These are phyloP conservation scores for Penicillium sp. DNA, from an alignment of 2,329 filamentous ascomycete genomes.

Conservation along the genomic window DNA sequence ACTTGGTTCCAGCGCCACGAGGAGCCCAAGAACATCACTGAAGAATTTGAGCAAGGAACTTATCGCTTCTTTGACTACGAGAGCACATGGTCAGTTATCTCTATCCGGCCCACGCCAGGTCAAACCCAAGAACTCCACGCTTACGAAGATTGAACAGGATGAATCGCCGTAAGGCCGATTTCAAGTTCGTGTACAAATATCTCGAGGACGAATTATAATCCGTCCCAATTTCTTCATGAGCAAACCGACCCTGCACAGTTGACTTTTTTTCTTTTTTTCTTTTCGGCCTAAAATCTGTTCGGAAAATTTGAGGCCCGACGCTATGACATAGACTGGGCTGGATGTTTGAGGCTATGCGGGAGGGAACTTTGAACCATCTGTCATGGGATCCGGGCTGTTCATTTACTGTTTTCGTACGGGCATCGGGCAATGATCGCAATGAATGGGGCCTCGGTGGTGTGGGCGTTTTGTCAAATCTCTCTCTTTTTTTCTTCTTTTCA, in stretches of 20 bases:
- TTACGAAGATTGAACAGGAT: constrained; percentile 64
- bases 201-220: constrained; percentile 83
- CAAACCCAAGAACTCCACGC: constrained; percentile 15
- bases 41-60: constrained; percentile 97
- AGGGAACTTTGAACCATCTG: constrained; percentile 12
- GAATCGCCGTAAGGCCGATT: constrained; percentile 96
- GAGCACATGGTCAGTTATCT: constrained; percentile 80
- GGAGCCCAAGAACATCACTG: constrained; percentile 96
- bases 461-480: constrained; percentile 29
- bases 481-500: neutral
- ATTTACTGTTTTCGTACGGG: constrained; percentile 17
- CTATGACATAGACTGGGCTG: constrained; percentile 9
- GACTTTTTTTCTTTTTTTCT: constrained; percentile 4
- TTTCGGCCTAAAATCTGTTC: neutral
- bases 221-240: constrained; percentile 7
- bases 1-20: constrained; percentile 99
- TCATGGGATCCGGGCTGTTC: constrained; percentile 16
- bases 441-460: constrained; percentile 33
- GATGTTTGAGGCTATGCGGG: constrained; percentile 5
- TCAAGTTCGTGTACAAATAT: constrained; percentile 98
- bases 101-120: constrained; percentile 7
- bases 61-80: constrained; percentile 99
- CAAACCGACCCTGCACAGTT: constrained; percentile 8
- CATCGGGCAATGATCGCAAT: constrained; percentile 32
- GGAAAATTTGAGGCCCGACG: neutral